A percentile compares a stretch with the other conserved stretches of the same genome.
Conservation (phyloP, 768 basidiomycete genomes). For the Boletus speciosus region DNA sequence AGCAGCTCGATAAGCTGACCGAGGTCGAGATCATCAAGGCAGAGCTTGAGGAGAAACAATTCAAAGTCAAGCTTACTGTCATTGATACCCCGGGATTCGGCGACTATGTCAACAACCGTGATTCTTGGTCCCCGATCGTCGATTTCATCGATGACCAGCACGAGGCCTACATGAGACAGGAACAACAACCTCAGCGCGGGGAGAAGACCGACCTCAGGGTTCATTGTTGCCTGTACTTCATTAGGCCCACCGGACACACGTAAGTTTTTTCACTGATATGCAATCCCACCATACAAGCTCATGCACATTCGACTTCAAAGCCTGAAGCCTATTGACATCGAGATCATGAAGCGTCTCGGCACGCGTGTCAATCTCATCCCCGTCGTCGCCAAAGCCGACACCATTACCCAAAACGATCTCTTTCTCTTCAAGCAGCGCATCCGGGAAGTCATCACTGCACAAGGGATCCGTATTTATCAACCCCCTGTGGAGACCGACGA, state of each 20-base stretch:
- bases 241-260: slow-evolving; percentile 95
- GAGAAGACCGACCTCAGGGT: slow-evolving; percentile 96
- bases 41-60: slow-evolving; percentile 97
- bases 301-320: slow-evolving; percentile 29
- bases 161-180: slow-evolving; percentile 94
- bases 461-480: slow-evolving; percentile 92
- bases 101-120: slow-evolving; percentile 99
- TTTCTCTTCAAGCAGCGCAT: slow-evolving; percentile 91
- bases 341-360: slow-evolving; percentile 99
- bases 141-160: slow-evolving; percentile 98
- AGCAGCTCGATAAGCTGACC: slow-evolving; percentile 98
- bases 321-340: slow-evolving; percentile 95
- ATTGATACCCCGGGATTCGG: slow-evolving; percentile 99
- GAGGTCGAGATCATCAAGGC: slow-evolving; percentile 99
- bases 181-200: slow-evolving; percentile 94
- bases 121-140: slow-evolving; percentile 97
- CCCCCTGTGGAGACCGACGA: slow-evolving; percentile 90
- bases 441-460: slow-evolving; percentile 85
- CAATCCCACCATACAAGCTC: neutral
- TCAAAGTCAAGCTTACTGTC: slow-evolving; percentile 98
- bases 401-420: slow-evolving; percentile 91
- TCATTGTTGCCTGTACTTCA: slow-evolving; percentile 96
- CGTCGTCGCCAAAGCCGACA: slow-evolving; percentile 96
- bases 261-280: slow-evolving; percentile 39
- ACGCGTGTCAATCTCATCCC: slow-evolving; percentile 98